phyloP scores from a whole-genome alignment of 345 rosid genomes.

The Bretschneidera sinensis region DNA sequence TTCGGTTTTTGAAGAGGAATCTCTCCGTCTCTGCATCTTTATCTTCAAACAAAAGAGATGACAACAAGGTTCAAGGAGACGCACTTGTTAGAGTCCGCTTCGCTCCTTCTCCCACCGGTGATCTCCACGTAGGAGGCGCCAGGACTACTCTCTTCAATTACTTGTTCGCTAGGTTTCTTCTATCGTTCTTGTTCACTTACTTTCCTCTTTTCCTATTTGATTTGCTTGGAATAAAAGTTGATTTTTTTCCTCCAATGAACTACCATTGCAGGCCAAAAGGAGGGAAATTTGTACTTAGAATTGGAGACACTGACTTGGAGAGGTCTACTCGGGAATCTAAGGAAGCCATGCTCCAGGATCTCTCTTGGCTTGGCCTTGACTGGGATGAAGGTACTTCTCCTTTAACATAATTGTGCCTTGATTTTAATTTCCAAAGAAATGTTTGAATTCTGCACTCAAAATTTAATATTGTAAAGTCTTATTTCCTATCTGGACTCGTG shows the following conservation, averaged over 20 bases:
- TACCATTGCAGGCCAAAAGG: slow-evolving; percentile 64
- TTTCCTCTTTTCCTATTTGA: neutral
- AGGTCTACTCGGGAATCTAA: slow-evolving; percentile 89
- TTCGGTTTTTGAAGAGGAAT: slow-evolving; percentile 9
- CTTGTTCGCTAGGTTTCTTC: slow-evolving; percentile 74
- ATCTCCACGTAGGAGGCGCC: slow-evolving; percentile 96
- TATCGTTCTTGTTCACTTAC: neutral
- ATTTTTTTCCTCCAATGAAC: neutral
- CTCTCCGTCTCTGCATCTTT: slow-evolving; percentile 35
- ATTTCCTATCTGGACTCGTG: too few relatives aligned
- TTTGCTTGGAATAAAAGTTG: neutral
- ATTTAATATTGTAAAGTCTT: too few relatives aligned
- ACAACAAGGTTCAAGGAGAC: slow-evolving; percentile 11
- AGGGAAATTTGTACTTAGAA: slow-evolving; percentile 83
- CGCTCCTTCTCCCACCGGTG: slow-evolving; percentile 97
- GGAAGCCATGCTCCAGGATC: slow-evolving; percentile 86
- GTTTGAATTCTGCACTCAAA: too few relatives aligned
- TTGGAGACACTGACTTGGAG: slow-evolving; percentile 92
- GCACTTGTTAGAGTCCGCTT: slow-evolving; percentile 76
- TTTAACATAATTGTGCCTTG: too few relatives aligned
- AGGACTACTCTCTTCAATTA: slow-evolving; percentile 96
- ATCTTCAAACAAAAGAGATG: neutral
- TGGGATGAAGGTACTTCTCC: slow-evolving; percentile 77
- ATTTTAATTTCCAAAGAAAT: too few relatives aligned
- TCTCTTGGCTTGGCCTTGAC: slow-evolving; percentile 86